Evolutionary conservation across 306 rosid species (phyloP), one percentile per base, ranked within the genome.

Genomic region (Corylus americana): DNA sequence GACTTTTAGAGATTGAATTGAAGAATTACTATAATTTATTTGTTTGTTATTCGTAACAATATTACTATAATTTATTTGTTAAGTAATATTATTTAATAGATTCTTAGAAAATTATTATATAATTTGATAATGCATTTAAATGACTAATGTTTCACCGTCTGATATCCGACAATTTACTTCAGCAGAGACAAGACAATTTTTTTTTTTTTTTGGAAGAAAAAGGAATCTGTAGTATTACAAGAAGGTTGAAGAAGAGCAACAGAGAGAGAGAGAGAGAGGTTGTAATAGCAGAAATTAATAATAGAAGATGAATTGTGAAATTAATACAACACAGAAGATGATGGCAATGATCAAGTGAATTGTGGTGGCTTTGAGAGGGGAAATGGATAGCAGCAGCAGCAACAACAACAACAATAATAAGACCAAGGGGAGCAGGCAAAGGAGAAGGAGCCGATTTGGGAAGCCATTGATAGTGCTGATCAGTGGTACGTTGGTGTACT

Each of bases 401-500:
- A 37, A 58, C 2, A 58, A 64, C 25, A 37, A 58, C 2, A 58
- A 11, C 25, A 18, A 42, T 0, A 39, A 5, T 18, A 44, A 67
- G 31, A 44, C 51, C 37, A 63, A 64, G 39, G 12, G 57, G 20
- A 49, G 47, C 12, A 73, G 67, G 73, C 74, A 79, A 9, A 5
- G 73, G 55, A n/a, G 25, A 69, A 80, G 81, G 61, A 78, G 78
- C 11, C 91, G 80, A 73, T 45, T 83, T 1, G 97, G 96, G 20
- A 81, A 84, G 37, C 80, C 92, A 69, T 62, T 83, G 35, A 85
- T 95, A 0, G 88, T 86, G 53, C 62, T 91, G 63, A 72, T 89
- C 1, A 91, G 97, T 54, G 96, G 94, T 11, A 81, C 86, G 4
- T 79, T 95, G 1, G 92, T 95, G 0, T 95, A 95, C 78, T 95